Base-by-base conservation (phyloP, 768 basidiomycete genomes). In the Macrolepiota albuminosa region DNA sequence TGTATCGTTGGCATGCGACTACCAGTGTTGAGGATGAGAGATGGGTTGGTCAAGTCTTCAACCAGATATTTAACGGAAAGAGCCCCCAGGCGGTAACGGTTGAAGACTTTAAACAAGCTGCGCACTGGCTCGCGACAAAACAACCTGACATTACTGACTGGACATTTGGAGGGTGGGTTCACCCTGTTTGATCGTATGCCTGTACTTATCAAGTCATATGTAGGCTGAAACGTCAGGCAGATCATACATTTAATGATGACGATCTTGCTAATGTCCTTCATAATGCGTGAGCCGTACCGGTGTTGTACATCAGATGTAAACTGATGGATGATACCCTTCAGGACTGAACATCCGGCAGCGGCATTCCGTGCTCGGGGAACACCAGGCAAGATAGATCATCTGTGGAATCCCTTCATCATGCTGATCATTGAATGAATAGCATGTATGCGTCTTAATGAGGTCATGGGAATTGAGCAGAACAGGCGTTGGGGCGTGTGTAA, bases 1-100 rank as follows among this genome's bases (percentile, higher is more conserved):
- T 93, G 57, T 93, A 93, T 71, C 83, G 89, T 21, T 79, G 92
- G 92, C 92, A 94, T 49, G 87, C 92, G 1, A 92, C 91, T 0
- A 90, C 88, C 0, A 91, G 88, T 47, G 65, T 68, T 16, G 78
- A 81, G 56, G 91, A 93, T 56, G 91, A 89, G 68, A 71, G 84
- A 58, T 93, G 89, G 89, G 82, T 86, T 3, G 66, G 73, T 39
- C 33, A 67, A 21, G 70, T 84, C 18, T 84, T 89, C 65, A 63
- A 65, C 33, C 58, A 78, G 6, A 59, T 86, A 42, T 92, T 91
- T 70, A 75, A 77, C 0, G 81, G 74, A 4, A 83, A 84, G 64
- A 59, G 75, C 0, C 71, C 78, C 3, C 83, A 89, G 1, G 66
- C 81, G 18, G 67, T 80, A 16, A 75, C 75, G 2, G 64, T 69